Base-by-base conservation (phyloP, 805 yeast species). In the Suhomyces emberorum region DNA sequence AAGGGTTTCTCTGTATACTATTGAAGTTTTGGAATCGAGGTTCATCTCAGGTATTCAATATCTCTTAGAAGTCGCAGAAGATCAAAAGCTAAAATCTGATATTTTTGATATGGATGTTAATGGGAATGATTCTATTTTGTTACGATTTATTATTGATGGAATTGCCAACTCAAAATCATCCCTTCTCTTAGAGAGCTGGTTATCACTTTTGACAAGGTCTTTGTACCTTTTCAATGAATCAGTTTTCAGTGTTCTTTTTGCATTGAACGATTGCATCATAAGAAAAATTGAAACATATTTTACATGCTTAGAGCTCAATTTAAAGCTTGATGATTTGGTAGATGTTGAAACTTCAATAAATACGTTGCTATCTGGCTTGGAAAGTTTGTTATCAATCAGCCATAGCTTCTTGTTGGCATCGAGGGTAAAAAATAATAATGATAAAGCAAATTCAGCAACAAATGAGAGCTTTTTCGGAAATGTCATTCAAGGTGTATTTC, bases 401-500 rank as follows among this genome's bases (percentile, higher is more conserved):
- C 87, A 83, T 52, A 70, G 77, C 20, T 76, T 71, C 43, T 51
- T 79, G 39, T 28, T 66, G 6, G 34, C 70, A 0, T 70, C 70
- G 2, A 54, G 39, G 19, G 31, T 57, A 19, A 48, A 47, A 7
- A 34, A 38, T 23, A 46, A 42, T 16, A 26, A 23, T 30, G 59
- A 58, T 10, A 43, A 31, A 14, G 36, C 35, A 4, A 27, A 27
- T 14, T 26, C 36, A 7, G 28, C 28, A 11, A 31, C 44, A 2
- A 37, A 26, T 3, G 77, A 74, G 28, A 76, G 87, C 15, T 74
- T 81, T 58, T 68, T 84, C 32, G 82, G 82, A 0, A 73, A 74
- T 36, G 83, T 80, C 16, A 83, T 85, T 36, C 84, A 82, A 43
- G 93, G 93, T 1, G 95, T 85, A 0, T 83, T 85, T 51, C 82